Conservation (phyloP, 192 early-diverging fungal species). For the Backusella sp. region DNA sequence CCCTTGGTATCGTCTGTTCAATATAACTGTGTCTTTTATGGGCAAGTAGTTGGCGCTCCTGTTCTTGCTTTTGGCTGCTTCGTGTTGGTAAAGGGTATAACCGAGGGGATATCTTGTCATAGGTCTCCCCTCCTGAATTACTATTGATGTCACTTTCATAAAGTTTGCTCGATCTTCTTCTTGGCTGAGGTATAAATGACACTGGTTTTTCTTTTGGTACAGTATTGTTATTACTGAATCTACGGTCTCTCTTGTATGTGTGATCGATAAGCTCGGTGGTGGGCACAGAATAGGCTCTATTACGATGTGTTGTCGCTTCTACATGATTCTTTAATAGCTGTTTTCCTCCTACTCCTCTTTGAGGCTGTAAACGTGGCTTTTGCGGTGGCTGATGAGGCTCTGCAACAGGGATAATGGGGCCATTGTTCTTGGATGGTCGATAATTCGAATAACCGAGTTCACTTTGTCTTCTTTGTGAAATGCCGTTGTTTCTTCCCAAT, state of each 20-base stretch:
- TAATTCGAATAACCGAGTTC: not conserved
- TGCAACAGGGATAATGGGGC: not conserved
- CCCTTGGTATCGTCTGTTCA: not conserved
- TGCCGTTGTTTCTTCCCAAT: not conserved
- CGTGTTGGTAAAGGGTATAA: not conserved
- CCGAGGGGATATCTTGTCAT: not conserved
- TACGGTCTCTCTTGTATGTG: not conserved
- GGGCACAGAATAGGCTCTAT: not conserved
- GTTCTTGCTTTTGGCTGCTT: not conserved
- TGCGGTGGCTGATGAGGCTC: not conserved
- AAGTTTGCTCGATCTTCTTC: not conserved
- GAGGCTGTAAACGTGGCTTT: not conserved
- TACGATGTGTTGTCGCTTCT: not conserved
- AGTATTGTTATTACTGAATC: not conserved
- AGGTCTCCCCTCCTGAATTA: not conserved
- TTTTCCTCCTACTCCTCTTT: not conserved
- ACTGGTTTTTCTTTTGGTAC: not conserved
- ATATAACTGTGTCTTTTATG: not conserved
- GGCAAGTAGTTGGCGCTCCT: not conserved
- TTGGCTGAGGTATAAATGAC: not conserved
- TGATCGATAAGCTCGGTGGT: not conserved
- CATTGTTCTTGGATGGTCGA: not conserved
- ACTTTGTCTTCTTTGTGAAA: not conserved
- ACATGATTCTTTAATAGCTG: not conserved
- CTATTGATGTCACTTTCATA: not conserved